Evolutionary conservation across 495 filamentous ascomycete genomes (phyloP).

Genomic region (Penicillium mononematosum): DNA sequence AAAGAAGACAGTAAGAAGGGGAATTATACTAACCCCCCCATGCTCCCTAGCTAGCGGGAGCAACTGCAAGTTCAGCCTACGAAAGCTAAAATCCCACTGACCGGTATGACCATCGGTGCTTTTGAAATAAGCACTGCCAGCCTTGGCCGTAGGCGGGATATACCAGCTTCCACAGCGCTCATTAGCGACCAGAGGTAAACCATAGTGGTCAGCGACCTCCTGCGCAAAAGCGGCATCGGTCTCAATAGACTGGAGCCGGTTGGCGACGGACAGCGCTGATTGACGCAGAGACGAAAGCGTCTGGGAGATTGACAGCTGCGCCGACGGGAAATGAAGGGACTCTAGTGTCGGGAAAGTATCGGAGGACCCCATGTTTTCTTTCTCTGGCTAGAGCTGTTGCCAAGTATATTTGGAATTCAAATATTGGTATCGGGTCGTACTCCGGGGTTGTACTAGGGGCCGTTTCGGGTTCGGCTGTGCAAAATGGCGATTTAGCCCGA

Average conservation of each 20-base stretch:
- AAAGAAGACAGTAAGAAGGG: slow-evolving; percentile 12
- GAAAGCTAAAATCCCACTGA: slow-evolving; percentile 82
- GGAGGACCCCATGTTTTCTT: slow-evolving; percentile 17
- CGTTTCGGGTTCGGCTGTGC: slow-evolving; percentile 1
- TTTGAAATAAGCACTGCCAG: slow-evolving; percentile 87
- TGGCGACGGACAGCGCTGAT: slow-evolving; percentile 72
- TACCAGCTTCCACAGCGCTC: slow-evolving; percentile 97
- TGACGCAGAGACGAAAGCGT: slow-evolving; percentile 59
- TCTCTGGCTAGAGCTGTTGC: background rate
- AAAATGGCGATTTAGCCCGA: background rate
- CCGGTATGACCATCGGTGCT: slow-evolving; percentile 93
- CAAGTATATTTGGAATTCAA: slow-evolving; percentile 8
- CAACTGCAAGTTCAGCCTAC: slow-evolving; percentile 81
- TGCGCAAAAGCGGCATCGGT: slow-evolving; percentile 66
- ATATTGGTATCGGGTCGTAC: slow-evolving; percentile 9
- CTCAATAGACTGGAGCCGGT: slow-evolving; percentile 73
- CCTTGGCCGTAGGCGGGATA: slow-evolving; percentile 63
- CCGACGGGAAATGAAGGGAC: slow-evolving; percentile 45
- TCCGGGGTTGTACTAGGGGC: slow-evolving; percentile 12
- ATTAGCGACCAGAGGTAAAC: slow-evolving; percentile 85
- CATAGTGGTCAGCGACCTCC: slow-evolving; percentile 49
- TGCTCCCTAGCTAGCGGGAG: slow-evolving; percentile 57
- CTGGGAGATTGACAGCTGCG: slow-evolving; percentile 43
- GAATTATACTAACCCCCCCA: slow-evolving; percentile 63
- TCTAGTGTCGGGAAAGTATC: slow-evolving; percentile 40